These are phyloP conservation scores for Chrysoporthe austroafricana DNA, from an alignment of 2,329 filamentous ascomycete species.

Conservation along the genomic window DNA sequence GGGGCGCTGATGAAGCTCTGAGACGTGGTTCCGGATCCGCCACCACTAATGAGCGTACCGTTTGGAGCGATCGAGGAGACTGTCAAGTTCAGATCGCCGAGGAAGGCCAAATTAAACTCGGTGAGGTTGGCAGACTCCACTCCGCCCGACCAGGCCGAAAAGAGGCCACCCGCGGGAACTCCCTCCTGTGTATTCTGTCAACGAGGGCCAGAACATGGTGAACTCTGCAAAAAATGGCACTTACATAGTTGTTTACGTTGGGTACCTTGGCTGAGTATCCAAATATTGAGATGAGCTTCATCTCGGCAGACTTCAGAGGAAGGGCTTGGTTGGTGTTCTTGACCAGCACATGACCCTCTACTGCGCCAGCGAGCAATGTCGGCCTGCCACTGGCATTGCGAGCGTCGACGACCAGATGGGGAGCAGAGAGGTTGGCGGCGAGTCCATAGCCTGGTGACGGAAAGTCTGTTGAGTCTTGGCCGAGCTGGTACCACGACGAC, in stretches of 20 bases:
- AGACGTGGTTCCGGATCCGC: conserved; percentile 47
- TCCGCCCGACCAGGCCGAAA: conserved; percentile 44
- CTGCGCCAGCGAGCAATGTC: conserved; percentile 55
- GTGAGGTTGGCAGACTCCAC: conserved; percentile 42
- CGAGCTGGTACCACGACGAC: conserved; percentile 61
- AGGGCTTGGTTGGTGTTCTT: conserved; percentile 62
- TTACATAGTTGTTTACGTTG: conserved; percentile 44
- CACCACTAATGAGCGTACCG: conserved; percentile 48
- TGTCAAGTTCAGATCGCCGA: conserved; percentile 27
- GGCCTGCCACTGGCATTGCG: conserved; percentile 49
- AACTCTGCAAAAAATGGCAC: not conserved
- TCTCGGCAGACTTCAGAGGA: conserved; percentile 53
- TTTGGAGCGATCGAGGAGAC: conserved; percentile 40
- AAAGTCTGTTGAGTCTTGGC: conserved; percentile 50
- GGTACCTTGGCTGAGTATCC: conserved; percentile 61
- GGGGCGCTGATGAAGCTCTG: conserved; percentile 52
- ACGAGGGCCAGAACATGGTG: not conserved
- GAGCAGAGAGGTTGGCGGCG: conserved; percentile 50
- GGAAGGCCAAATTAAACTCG: conserved; percentile 36
- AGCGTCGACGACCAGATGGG: conserved; percentile 58
- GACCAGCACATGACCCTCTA: conserved; percentile 66
- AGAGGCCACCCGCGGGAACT: conserved; percentile 31
- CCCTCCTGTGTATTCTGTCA: not conserved
- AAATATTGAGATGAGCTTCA: conserved; percentile 62
- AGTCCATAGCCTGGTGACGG: conserved; percentile 54